Evolutionary conservation across 768 basidiomycete genomes (phyloP), one percentile per base, ranked within the genome.

Genomic region (Pulveroboletus sp.): DNA sequence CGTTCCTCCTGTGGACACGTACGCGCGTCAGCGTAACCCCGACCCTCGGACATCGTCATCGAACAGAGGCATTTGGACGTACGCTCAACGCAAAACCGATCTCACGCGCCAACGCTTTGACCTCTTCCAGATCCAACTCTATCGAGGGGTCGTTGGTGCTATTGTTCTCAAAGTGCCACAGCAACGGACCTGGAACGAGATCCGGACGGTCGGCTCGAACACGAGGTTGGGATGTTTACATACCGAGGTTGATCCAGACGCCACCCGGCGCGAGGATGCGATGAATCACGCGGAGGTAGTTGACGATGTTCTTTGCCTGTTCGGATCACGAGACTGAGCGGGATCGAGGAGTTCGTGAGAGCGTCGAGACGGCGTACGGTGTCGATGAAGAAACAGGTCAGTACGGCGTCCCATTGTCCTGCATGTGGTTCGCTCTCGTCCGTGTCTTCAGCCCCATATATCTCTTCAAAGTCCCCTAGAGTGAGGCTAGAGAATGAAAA

Each of bases 151-250:
- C 91, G 55, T 83, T 81, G 35, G 82, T 80, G 47, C 65, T 76
- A 61, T 90, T 93, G 68, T 95, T 94, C 62, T 97, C 94, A 68
- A 85, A 97, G 64, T 98, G 95, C 94, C 95, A 98, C 17, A 97
- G 70, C 1, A 95, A 71, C 0, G 95, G n/a, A n/a, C n/a, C n/a
- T n/a, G n/a, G n/a, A n/a, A n/a, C n/a, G n/a, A n/a, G n/a, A n/a
- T n/a, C n/a, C n/a, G n/a, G n/a, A n/a, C n/a, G n/a, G n/a, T n/a
- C 95, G 3, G 94, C 93, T 86, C 37, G 45, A 41, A 35, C 7
- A n/a, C 16, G 22, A 14, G 17, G 20, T 10, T 14, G n/a, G n/a
- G 17, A 11, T n/a, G 6, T 11, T 6, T 3, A 47, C 45, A 8
- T 34, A 55, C 52, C 89, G 9, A 93, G 71, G 63, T 97, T 97